Base-by-base conservation (phyloP, 345 rosid species). In the Salix caprea region DNA sequence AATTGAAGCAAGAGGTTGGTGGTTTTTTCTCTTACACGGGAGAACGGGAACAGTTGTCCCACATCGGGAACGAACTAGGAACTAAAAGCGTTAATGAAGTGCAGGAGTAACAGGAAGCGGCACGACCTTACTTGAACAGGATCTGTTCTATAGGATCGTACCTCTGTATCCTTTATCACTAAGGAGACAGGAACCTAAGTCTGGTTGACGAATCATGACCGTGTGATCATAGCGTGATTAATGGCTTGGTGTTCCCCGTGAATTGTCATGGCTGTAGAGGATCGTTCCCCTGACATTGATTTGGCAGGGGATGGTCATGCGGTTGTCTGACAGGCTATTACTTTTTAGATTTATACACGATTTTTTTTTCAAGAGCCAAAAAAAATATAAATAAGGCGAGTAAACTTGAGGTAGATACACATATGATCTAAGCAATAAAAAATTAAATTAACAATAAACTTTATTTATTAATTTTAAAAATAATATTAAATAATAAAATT, bases 81-180 rank as follows among this genome's bases (percentile, higher is more conserved):
- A n/a, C 0, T 1, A 56, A 8, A 0, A 0, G 0, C 0, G 0
- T 7, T 56, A 56, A 56, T 21, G 2, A 2, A 21, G 0, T 7
- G 5, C 0, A 0, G 1, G 61, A 56, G 11, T 4, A 1, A 0
- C 24, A 0, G 0, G 0, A 0, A 0, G 0, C 0, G 0, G 0
- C 23, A 65, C 73, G 76, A 65, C 69, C 69, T 76, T 75, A 67
- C 76, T 75, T 80, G 72, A 77, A 68, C 77, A 64, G 67, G 81
- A 74, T 77, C 81, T 77, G 79, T 62, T 81, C 78, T 73, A 64
- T 77, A 76, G 77, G 72, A 23, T 72, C 74, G 40, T 80, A 32
- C 65, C 14, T 26, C 73, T 76, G 83, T 56, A 13, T 80, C 77
- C 60, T 76, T 67, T 19, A 67, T 11, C 11, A 6, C 70, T n/a